phyloP scores from a whole-genome alignment of 2,329 filamentous ascomycete species.

The Leptographium wingfieldii region DNA sequence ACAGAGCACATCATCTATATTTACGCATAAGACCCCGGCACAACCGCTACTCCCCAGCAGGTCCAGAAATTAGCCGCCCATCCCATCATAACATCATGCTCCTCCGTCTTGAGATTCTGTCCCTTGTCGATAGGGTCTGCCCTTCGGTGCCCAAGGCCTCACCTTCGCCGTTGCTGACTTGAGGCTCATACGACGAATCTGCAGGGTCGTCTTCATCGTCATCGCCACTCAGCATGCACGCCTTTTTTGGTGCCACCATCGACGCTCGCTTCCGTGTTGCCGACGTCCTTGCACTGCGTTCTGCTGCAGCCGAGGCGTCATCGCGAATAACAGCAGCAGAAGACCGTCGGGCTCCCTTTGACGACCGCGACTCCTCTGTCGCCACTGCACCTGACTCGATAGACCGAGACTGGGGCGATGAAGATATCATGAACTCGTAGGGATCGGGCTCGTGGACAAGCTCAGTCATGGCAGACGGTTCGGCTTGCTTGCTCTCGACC shows the following conservation, averaged over 20 bases:
- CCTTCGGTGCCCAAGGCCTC: conserved; percentile 9
- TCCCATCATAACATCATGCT: conserved; percentile 45
- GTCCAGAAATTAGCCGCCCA: conserved; percentile 9
- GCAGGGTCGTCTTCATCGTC: conserved; percentile 22
- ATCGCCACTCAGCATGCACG: conserved; percentile 15
- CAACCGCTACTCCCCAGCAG: neutral
- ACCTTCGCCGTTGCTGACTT: conserved; percentile 7
- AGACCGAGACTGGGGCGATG: conserved; percentile 20
- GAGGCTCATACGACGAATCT: conserved; percentile 15
- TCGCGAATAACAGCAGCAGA: neutral
- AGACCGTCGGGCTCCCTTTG: conserved; percentile 5
- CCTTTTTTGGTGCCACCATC: conserved; percentile 25
- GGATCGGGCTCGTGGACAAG: conserved; percentile 24
- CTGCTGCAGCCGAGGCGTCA: neutral
- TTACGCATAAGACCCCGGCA: neutral
- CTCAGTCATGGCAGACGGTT: no score
- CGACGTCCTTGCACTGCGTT: conserved; percentile 12
- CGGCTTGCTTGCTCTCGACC: neutral
- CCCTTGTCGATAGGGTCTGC: conserved; percentile 13
- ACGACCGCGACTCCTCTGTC: neutral
- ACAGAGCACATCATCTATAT: neutral
- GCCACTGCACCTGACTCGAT: conserved; percentile 7
- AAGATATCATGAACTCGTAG: conserved; percentile 41
- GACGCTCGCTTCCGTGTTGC: conserved; percentile 28
- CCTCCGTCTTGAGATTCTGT: conserved; percentile 32